These are phyloP conservation scores for Trichophyton schoenleinii DNA, from an alignment of 2,329 filamentous ascomycete species.

Conservation along the genomic window DNA sequence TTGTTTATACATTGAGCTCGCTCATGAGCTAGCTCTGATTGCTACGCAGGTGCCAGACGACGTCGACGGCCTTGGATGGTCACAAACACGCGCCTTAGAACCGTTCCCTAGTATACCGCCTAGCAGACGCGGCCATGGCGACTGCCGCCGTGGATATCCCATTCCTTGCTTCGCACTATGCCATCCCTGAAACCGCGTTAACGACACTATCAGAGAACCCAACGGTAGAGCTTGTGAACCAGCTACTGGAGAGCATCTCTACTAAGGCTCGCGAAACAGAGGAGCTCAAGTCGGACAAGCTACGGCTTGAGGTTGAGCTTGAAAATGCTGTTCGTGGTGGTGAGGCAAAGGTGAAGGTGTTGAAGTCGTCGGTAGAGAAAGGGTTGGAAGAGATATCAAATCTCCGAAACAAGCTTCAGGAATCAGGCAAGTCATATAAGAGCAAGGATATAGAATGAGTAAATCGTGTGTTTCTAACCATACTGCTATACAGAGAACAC, in stretches of 20 bases:
- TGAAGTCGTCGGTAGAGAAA: slow-evolving; percentile 72
- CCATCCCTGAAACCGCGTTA: slow-evolving; percentile 44
- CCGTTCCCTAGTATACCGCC: background rate
- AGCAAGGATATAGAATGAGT: background rate
- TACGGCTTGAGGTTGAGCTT: slow-evolving; percentile 80
- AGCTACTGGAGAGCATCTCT: slow-evolving; percentile 61
- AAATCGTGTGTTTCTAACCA: slow-evolving; percentile 7
- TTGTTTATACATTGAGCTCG: background rate
- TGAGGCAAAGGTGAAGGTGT: slow-evolving; percentile 67
- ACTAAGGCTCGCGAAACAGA: slow-evolving; percentile 73
- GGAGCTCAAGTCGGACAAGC: slow-evolving; percentile 70
- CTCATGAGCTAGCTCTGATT: background rate
- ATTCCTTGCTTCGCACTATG: slow-evolving; percentile 47
- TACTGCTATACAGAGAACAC: slow-evolving; percentile 49
- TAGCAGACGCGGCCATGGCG: slow-evolving; percentile 37
- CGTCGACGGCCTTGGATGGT: background rate
- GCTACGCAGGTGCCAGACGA: background rate
- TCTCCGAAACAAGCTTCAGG: slow-evolving; percentile 64
- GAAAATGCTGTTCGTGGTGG: slow-evolving; percentile 77
- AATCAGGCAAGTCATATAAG: slow-evolving; percentile 54
- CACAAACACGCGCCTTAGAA: background rate
- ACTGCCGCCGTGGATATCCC: slow-evolving; percentile 44
- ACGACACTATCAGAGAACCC: slow-evolving; percentile 44
- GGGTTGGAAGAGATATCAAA: slow-evolving; percentile 73
- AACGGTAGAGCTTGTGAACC: slow-evolving; percentile 64